A percentile compares a stretch with the other conserved stretches of the same genome.
Evolutionary conservation across 225 moss, liverwort and hornwort species (phyloP).

Genomic region (Asterella californica): DNA sequence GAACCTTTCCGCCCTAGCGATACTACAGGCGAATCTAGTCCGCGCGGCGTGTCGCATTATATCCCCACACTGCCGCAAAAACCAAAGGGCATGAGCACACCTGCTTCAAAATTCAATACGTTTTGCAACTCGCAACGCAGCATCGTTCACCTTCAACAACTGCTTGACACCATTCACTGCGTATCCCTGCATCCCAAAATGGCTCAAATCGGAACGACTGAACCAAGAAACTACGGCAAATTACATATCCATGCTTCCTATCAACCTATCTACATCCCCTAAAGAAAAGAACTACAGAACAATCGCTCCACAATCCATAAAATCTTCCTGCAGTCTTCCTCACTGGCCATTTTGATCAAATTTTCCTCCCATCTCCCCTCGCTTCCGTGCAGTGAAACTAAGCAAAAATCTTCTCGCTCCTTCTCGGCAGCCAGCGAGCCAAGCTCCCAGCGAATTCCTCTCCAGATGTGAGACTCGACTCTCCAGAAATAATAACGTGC

Average conservation of each 20-base stretch:
- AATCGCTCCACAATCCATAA: background rate
- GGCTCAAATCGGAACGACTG: background rate
- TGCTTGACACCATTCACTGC: too few relatives aligned
- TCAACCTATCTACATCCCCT: background rate
- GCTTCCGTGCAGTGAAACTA: background rate
- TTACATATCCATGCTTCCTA: background rate
- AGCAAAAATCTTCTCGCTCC: background rate
- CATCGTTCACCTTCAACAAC: background rate
- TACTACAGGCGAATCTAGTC: background rate
- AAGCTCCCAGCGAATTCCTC: background rate
- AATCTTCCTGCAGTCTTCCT: too few relatives aligned
- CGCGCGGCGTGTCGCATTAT: slow-evolving; percentile 2
- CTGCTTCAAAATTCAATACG: background rate
- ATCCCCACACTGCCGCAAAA: background rate
- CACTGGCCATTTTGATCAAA: too few relatives aligned
- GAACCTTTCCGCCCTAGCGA: background rate
- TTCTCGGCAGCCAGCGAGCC: background rate
- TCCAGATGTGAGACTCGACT: background rate
- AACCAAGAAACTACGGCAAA: background rate
- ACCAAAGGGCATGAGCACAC: background rate
- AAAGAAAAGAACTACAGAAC: background rate
- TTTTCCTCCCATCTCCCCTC: background rate
- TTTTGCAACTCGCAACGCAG: background rate
- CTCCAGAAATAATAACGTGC: background rate
- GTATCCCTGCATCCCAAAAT: background rate